phyloP scores from a whole-genome alignment of 1,284 basidiomycete species.

The Ganoderma resinaceum region DNA sequence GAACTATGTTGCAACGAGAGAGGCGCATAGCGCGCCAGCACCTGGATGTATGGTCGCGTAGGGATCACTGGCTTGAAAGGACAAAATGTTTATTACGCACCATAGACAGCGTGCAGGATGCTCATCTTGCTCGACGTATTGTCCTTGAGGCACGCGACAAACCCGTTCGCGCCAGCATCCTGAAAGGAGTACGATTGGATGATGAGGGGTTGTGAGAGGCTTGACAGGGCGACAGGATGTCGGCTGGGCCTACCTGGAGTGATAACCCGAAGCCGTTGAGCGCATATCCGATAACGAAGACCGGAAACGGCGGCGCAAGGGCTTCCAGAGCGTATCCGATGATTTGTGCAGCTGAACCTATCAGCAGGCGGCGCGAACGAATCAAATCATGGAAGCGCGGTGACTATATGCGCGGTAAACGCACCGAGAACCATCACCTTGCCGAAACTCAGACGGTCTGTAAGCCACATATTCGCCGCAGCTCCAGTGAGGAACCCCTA shows the following conservation, averaged over 20 bases:
- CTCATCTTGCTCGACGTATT: constrained; percentile 65
- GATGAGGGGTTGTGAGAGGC: neutral
- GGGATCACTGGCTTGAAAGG: neutral
- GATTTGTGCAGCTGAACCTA: constrained; percentile 44
- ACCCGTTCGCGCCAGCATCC: constrained; percentile 66
- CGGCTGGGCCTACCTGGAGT: constrained; percentile 30
- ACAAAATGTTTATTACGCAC: constrained; percentile 19
- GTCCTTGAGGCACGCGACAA: constrained; percentile 55
- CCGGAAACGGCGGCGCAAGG: constrained; percentile 70
- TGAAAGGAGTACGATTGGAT: constrained; percentile 19
- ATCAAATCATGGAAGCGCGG: neutral
- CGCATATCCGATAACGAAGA: constrained; percentile 63
- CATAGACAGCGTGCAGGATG: constrained; percentile 59
- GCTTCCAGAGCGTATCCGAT: constrained; percentile 64
- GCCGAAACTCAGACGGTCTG: constrained; percentile 62
- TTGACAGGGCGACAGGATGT: too few relatives aligned
- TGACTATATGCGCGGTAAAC: neutral
- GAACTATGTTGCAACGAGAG: constrained; percentile 71
- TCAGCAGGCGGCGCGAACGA: neutral
- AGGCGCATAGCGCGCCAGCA: constrained; percentile 63
- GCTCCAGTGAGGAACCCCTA: constrained; percentile 60
- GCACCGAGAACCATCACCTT: constrained; percentile 44
- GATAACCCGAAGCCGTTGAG: constrained; percentile 66
- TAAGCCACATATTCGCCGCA: constrained; percentile 55
- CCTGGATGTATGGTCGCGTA: constrained; percentile 43